Percentiles rank a stretch among this genome's conserved stretches.
These are phyloP conservation scores for Pecoramyces ruminantium DNA, from an alignment of 192 early-diverging fungal species.

Conservation along the genomic window DNA sequence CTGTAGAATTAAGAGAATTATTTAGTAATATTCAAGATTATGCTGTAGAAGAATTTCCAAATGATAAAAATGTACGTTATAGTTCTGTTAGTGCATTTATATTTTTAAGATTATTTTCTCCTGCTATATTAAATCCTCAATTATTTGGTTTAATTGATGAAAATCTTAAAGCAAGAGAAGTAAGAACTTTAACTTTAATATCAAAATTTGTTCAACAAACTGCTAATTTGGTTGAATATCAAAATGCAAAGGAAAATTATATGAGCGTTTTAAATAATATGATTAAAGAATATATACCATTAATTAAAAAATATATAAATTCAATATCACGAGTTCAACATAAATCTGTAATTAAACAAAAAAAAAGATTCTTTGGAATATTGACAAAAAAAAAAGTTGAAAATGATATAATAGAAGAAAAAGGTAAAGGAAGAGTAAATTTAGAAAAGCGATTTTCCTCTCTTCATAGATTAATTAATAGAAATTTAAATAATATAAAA, in stretches of 20 bases:
- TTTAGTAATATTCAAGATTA: neutral
- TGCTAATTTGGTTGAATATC: neutral
- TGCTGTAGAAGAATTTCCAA: neutral
- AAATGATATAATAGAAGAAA: neutral
- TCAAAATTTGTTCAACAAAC: neutral
- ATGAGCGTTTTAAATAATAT: neutral
- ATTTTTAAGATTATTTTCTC: neutral
- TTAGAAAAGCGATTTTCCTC: neutral
- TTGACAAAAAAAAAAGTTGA: neutral
- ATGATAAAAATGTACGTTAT: neutral
- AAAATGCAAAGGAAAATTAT: neutral
- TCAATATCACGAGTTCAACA: neutral
- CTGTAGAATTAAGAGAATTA: neutral
- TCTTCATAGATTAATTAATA: neutral
- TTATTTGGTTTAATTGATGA: neutral
- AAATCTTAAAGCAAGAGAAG: neutral
- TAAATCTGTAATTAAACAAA: neutral
- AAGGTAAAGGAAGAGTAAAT: neutral
- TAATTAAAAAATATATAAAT: neutral
- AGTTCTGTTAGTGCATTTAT: neutral
- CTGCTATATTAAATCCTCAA: neutral
- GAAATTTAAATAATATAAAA: neutral
- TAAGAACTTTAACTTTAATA: neutral
- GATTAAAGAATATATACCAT: neutral
- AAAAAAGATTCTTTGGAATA: neutral